Conservation (phyloP, 352 stramenopile species). For the Phytopythium kandeliae region DNA sequence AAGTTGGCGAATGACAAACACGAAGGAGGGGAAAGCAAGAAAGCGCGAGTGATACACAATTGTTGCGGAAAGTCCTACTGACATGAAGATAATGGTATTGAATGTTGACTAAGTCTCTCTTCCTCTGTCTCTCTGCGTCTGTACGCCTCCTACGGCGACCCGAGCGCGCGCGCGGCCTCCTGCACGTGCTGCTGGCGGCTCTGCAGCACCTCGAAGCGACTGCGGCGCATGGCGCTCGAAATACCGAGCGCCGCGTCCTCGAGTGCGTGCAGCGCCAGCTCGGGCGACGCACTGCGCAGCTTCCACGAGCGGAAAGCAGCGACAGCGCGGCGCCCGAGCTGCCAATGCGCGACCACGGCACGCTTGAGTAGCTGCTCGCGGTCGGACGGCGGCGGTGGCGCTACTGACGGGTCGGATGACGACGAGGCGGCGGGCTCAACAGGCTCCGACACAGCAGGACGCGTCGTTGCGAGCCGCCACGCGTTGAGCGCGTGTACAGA, state of each 20-base stretch:
- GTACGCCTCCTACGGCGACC: no score
- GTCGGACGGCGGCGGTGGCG: no score
- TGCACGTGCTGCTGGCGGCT: slow-evolving; percentile 24
- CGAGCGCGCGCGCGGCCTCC: slow-evolving; percentile 7
- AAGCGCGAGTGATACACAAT: no score
- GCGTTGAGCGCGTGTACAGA: neutral
- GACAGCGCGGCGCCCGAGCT: slow-evolving; percentile 17
- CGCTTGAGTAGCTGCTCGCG: neutral
- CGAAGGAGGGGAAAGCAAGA: no score
- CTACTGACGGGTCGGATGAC: no score
- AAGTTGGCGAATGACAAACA: no score
- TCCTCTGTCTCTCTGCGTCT: no score
- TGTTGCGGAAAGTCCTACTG: no score
- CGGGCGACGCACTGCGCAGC: slow-evolving; percentile 9
- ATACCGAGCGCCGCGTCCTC: slow-evolving; percentile 23
- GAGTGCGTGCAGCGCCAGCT: slow-evolving; percentile 19
- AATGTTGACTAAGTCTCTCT: no score
- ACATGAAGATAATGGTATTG: no score
- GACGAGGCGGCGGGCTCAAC: neutral
- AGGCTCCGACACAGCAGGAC: neutral
- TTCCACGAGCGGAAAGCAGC: slow-evolving; percentile 35
- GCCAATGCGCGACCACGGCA: slow-evolving; percentile 28
- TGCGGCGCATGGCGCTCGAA: slow-evolving; percentile 20
- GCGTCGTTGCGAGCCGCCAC: neutral
- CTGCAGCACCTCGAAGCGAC: slow-evolving; percentile 19